A percentile compares a stretch with the other conserved stretches of the same genome.
phyloP scores from a whole-genome alignment of 2,329 filamentous ascomycete species.

The Alternaria sp. region DNA sequence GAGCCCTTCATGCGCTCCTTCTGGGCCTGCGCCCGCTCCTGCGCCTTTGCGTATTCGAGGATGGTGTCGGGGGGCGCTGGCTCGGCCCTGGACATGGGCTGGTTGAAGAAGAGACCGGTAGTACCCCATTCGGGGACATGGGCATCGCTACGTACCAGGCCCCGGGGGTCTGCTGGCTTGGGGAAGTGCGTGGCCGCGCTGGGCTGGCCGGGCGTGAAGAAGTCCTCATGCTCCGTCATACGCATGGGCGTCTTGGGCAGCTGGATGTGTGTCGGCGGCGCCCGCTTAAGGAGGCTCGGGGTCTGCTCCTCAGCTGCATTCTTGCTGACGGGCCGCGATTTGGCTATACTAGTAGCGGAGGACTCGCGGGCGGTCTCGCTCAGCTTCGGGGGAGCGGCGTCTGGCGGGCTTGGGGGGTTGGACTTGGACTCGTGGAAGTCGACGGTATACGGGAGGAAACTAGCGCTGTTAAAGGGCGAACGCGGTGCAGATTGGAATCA shows the following conservation, averaged over 20 bases:
- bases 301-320: conserved; percentile 31
- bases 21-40: conserved; percentile 44
- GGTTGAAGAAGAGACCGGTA: conserved; percentile 67
- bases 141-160: conserved; percentile 73
- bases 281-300: conserved; percentile 50
- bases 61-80: conserved; percentile 78
- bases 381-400: conserved; percentile 27
- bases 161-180: conserved; percentile 55
- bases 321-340: conserved; percentile 1
- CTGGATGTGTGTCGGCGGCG: conserved; percentile 30
- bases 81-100: conserved; percentile 77
- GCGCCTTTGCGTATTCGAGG: conserved; percentile 67
- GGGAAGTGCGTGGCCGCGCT: conserved; percentile 62
- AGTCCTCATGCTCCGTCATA: conserved; percentile 49
- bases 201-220: conserved; percentile 53
- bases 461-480: conserved; percentile 49
- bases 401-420: conserved; percentile 47
- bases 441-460: conserved; percentile 90
- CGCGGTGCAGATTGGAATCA: background rate
- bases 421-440: conserved; percentile 69
- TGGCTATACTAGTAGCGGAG: conserved; percentile 45
- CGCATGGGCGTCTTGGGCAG: conserved; percentile 52
- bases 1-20: conserved; percentile 29
- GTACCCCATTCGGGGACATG: conserved; percentile 78
- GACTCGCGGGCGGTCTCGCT: conserved; percentile 56